Evolutionary conservation across 768 basidiomycete species (phyloP).

Genomic region (Obba rivulosa): DNA sequence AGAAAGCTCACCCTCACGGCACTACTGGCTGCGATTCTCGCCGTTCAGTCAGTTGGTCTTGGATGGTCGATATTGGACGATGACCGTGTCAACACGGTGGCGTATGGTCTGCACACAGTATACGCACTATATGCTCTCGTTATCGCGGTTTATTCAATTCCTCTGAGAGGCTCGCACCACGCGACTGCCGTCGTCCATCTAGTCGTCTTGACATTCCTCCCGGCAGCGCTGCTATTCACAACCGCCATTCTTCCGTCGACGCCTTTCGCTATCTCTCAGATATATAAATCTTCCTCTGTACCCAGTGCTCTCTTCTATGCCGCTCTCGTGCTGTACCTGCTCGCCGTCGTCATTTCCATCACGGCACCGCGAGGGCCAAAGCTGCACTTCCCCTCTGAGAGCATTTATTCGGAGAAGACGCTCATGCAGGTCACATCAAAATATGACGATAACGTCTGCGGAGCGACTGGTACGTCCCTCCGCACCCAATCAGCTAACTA

Average conservation of each 20-base stretch:
- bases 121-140: constrained; percentile 59
- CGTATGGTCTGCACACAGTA: constrained; percentile 39
- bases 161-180: constrained; percentile 35
- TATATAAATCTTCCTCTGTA: constrained; percentile 19
- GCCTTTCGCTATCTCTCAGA: constrained; percentile 27
- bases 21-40: constrained; percentile 41
- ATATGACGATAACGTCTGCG: constrained; percentile 74
- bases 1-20: constrained; percentile 49
- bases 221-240: constrained; percentile 37
- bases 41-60: constrained; percentile 47
- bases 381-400: constrained; percentile 67
- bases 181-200: constrained; percentile 50
- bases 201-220: constrained; percentile 45
- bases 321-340: constrained; percentile 42
- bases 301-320: constrained; percentile 44
- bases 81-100: constrained; percentile 24
- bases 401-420: constrained; percentile 71
- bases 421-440: constrained; percentile 52
- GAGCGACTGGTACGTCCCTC: constrained; percentile 39
- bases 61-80: constrained; percentile 44
- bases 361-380: constrained; percentile 67
- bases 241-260: constrained; percentile 55
- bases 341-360: constrained; percentile 37
- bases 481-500: not conserved
- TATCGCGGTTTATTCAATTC: constrained; percentile 46